These are phyloP conservation scores for Otatea glauca DNA, from an alignment of 176 grass and related monocot genomes.

Conservation along the genomic window DNA sequence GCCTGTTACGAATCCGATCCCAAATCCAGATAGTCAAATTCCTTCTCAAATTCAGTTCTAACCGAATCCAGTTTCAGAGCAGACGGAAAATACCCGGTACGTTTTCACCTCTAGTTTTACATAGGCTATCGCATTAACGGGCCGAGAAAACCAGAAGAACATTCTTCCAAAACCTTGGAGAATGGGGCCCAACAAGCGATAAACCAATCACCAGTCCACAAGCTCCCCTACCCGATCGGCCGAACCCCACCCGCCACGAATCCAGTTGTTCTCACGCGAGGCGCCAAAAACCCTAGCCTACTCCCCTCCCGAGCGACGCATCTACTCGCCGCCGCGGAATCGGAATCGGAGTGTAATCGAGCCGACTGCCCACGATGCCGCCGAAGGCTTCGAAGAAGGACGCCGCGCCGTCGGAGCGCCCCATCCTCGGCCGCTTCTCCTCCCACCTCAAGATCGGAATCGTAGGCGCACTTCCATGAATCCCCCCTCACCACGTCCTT, in stretches of 20 bases:
- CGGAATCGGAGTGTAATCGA: too few species aligned
- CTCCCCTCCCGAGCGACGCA: neutral
- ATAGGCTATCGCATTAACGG: too few species aligned
- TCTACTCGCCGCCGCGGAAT: neutral
- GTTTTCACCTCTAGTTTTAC: too few species aligned
- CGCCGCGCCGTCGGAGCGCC: slow-evolving; percentile 71
- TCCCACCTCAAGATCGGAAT: slow-evolving; percentile 99
- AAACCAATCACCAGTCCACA: too few species aligned
- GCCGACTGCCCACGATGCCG: slow-evolving; percentile 53
- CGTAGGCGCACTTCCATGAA: slow-evolving; percentile 43
- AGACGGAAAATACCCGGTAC: too few species aligned
- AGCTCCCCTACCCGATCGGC: neutral
- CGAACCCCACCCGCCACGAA: neutral
- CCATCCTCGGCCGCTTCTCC: slow-evolving; percentile 97
- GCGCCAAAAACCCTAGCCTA: slow-evolving; percentile 52
- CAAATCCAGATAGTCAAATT: too few species aligned
- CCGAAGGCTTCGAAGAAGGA: slow-evolving; percentile 93
- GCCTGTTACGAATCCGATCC: too few species aligned
- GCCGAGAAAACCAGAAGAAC: too few species aligned
- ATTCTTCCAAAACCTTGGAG: too few species aligned
- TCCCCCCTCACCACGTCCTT: neutral
- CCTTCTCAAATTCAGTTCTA: too few species aligned
- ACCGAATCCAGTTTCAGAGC: too few species aligned
- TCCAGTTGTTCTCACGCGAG: neutral
- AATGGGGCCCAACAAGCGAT: too few species aligned